Conservation (phyloP, 169 alveolate species). For the Cyclospora cayetanensis region DNA sequence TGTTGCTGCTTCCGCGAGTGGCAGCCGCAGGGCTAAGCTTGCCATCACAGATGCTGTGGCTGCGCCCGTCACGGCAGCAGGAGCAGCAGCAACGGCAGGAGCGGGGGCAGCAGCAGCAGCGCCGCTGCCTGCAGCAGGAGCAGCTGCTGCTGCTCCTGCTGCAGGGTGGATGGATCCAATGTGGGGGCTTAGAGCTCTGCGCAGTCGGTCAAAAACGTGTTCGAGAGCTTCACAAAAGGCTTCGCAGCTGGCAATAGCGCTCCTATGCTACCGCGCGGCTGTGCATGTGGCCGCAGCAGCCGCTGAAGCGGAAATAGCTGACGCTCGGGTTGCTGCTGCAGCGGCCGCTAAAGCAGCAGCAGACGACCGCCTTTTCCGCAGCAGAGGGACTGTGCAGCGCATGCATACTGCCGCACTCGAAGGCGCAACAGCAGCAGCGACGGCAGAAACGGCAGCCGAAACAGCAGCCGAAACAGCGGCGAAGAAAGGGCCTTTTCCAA, state of each 20-base stretch:
- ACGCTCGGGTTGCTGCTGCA: constrained; percentile 47
- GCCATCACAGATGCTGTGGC: constrained; percentile 44
- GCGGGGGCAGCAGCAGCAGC: background rate
- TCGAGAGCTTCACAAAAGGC: background rate
- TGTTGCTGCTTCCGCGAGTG: constrained; percentile 32
- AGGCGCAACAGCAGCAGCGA: constrained; percentile 44
- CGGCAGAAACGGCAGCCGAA: background rate
- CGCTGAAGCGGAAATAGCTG: constrained; percentile 38
- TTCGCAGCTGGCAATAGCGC: constrained; percentile 5
- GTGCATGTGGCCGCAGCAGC: constrained; percentile 39
- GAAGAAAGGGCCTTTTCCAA: too few relatives aligned
- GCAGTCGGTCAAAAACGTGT: background rate
- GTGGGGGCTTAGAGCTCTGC: background rate
- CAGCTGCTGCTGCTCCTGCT: constrained; percentile 4
- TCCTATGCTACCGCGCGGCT: constrained; percentile 43
- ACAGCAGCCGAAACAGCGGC: background rate
- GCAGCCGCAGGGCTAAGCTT: constrained; percentile 1
- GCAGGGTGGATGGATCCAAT: background rate
- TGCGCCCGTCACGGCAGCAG: constrained; percentile 22
- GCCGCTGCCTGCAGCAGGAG: constrained; percentile 36
- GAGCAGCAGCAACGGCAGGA: background rate
- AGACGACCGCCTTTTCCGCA: background rate
- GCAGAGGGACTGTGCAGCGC: constrained; percentile 20
- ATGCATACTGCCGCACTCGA: background rate
- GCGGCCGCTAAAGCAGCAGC: constrained; percentile 20